These are phyloP conservation scores for Citrus inodora DNA, from an alignment of 345 rosid genomes.

Conservation along the genomic window DNA sequence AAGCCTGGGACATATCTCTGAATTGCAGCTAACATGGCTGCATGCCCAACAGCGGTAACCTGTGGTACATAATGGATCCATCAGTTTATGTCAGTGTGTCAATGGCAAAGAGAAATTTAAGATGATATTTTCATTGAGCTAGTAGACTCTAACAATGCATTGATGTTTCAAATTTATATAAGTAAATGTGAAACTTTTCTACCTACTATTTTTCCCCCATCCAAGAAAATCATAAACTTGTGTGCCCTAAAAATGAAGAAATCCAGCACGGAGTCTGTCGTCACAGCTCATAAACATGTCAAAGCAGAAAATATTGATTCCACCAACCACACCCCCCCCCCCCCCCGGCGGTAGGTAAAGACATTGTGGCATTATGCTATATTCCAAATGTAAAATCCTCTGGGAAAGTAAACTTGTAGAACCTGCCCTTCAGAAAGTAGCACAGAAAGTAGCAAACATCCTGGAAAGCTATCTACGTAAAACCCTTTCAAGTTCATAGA, in stretches of 20 bases:
- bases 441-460: neutral
- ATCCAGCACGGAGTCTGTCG: neutral
- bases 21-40: constrained; percentile 94
- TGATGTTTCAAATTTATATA: neutral
- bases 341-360: neutral
- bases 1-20: constrained; percentile 85
- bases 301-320: neutral
- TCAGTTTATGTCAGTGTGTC: neutral
- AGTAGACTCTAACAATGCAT: neutral
- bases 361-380: neutral
- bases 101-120: neutral
- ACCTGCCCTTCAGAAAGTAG: neutral
- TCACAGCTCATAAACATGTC: neutral
- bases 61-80: constrained; percentile 20
- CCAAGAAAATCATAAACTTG: neutral
- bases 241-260: neutral
- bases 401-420: neutral
- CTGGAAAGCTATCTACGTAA: neutral
- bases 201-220: neutral
- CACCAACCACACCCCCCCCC: too few species aligned
- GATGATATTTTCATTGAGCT: neutral
- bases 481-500: neutral
- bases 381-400: neutral
- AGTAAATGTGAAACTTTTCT: neutral
- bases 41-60: constrained; percentile 98